Percentiles rank a stretch among this genome's conserved stretches.
These are phyloP conservation scores for Pleurostoma richardsiae DNA, from an alignment of 2,329 filamentous ascomycete genomes.

Conservation along the genomic window DNA sequence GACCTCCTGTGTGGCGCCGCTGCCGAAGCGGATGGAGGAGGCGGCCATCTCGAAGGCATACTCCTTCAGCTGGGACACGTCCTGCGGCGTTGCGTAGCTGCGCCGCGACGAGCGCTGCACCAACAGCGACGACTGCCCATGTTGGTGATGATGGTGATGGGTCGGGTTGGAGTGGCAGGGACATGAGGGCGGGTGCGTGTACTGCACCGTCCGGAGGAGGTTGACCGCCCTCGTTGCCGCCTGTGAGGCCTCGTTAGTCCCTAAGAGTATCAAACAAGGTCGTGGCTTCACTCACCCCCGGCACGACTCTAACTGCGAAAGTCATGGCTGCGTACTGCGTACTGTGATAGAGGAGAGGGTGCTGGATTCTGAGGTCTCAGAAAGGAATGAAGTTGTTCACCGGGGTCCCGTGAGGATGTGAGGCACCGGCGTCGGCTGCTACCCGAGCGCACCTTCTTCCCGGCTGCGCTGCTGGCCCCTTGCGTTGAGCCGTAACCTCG, in stretches of 20 bases:
- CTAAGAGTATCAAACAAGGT: background rate
- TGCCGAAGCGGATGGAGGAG: slow-evolving; percentile 88
- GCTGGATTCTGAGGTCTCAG: no score
- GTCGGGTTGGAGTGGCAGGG: slow-evolving; percentile 89
- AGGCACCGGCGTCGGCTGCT: no score
- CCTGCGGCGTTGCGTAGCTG: slow-evolving; percentile 70
- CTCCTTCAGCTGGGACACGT: slow-evolving; percentile 72
- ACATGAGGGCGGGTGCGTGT: slow-evolving; percentile 78
- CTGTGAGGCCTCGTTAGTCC: slow-evolving; percentile 22
- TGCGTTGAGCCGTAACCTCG: no score
- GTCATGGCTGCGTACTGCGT: slow-evolving; percentile 11
- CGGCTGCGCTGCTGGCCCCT: no score
- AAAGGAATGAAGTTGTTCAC: no score
- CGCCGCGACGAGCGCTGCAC: slow-evolving; percentile 31
- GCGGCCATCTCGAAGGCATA: slow-evolving; percentile 99
- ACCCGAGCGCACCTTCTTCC: no score
- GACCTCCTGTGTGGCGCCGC: slow-evolving; percentile 89
- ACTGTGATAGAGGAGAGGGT: no score
- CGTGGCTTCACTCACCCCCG: slow-evolving; percentile 22
- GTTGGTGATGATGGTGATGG: slow-evolving; percentile 65
- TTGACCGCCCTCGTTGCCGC: slow-evolving; percentile 61
- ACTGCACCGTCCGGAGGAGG: slow-evolving; percentile 85
- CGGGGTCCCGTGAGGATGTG: no score
- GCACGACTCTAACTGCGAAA: slow-evolving; percentile 23
- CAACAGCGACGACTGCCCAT: slow-evolving; percentile 43